Conservation (phyloP, 352 stramenopile species). For the Pythium apleroticum region DNA sequence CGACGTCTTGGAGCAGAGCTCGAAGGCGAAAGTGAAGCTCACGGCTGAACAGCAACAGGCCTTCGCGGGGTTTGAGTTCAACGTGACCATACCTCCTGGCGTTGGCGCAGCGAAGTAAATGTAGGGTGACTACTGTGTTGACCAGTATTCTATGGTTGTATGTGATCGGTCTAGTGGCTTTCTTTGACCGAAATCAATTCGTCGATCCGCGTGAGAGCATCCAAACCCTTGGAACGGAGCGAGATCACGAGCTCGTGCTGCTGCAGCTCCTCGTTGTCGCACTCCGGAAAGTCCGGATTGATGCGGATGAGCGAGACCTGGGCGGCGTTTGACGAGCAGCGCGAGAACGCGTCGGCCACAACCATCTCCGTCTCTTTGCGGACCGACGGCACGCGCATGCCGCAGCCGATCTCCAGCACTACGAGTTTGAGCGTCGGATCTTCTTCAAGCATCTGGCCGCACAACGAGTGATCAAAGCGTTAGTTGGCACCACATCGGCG, state of each 20-base stretch:
- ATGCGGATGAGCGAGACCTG: constrained; percentile 74
- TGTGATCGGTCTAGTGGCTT: background rate
- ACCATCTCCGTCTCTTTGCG: constrained; percentile 82
- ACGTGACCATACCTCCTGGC: constrained; percentile 30
- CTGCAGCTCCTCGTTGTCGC: constrained; percentile 49
- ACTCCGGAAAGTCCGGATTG: constrained; percentile 68
- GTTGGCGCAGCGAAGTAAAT: background rate
- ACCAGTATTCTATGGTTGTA: background rate
- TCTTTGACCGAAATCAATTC: constrained; percentile 18
- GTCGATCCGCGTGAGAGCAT: constrained; percentile 62
- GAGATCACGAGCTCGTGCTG: constrained; percentile 45
- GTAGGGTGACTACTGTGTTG: background rate
- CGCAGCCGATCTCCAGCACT: constrained; percentile 84
- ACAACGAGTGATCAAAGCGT: background rate
- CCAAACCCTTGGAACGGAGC: constrained; percentile 50
- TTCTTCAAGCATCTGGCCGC: constrained; percentile 62
- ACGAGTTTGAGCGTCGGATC: constrained; percentile 60
- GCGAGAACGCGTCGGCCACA: constrained; percentile 62
- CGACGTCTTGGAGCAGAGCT: constrained; percentile 55
- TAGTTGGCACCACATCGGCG: too few relatives aligned
- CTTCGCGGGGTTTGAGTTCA: constrained; percentile 64
- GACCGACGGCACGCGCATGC: constrained; percentile 74
- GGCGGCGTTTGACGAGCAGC: constrained; percentile 29
- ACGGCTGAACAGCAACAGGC: constrained; percentile 46
- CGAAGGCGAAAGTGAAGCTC: constrained; percentile 26